Evolutionary conservation across 1,139 yeast species (phyloP).

Genomic region (Suhomyces anneliseae): DNA sequence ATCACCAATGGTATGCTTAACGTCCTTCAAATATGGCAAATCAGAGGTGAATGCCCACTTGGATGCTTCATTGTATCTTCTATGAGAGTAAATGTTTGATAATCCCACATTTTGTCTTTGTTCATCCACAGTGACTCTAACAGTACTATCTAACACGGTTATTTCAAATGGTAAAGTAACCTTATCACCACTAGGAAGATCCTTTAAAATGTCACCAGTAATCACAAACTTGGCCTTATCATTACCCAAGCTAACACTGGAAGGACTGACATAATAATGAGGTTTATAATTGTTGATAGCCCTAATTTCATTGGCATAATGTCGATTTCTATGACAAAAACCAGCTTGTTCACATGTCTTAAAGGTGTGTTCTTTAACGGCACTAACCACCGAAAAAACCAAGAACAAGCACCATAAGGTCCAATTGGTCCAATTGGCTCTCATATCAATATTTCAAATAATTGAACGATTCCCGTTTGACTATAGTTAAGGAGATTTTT

Average conservation of each 20-base stretch:
- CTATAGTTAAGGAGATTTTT: neutral
- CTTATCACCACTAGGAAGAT: constrained; percentile 24
- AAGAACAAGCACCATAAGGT: constrained; percentile 1
- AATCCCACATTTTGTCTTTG: constrained; percentile 20
- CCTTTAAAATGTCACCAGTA: constrained; percentile 50
- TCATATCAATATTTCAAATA: neutral
- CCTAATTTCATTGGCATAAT: constrained; percentile 56
- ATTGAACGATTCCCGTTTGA: neutral
- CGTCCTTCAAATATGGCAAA: constrained; percentile 9
- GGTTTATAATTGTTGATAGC: constrained; percentile 31
- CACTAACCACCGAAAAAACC: constrained; percentile 19
- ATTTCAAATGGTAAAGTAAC: constrained; percentile 57
- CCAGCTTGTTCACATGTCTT: constrained; percentile 82
- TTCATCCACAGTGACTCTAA: constrained; percentile 69
- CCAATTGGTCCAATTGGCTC: constrained; percentile 4
- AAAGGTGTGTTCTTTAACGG: constrained; percentile 71
- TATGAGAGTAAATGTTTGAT: constrained; percentile 26
- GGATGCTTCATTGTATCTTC: constrained; percentile 61
- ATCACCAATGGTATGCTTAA: constrained; percentile 14
- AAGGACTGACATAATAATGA: constrained; percentile 54
- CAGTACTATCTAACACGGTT: constrained; percentile 52
- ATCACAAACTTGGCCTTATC: constrained; percentile 23
- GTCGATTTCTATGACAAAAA: constrained; percentile 80
- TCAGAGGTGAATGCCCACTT: constrained; percentile 54
- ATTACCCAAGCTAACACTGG: constrained; percentile 30